These are phyloP conservation scores for Wickerhamiella shivajii DNA, from an alignment of 805 yeast genomes.

Conservation along the genomic window DNA sequence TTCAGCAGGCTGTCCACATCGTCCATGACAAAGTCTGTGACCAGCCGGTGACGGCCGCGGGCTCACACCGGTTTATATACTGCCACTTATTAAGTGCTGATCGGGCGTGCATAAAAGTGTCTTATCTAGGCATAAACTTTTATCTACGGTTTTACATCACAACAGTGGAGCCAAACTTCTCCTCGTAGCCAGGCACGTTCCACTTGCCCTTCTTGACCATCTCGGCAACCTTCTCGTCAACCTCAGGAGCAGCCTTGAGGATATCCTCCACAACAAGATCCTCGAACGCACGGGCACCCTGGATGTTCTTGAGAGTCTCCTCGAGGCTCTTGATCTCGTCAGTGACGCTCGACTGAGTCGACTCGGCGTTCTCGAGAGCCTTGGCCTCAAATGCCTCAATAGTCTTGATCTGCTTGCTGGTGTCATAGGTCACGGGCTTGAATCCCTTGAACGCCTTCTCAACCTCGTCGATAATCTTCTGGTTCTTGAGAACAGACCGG, in stretches of 20 bases:
- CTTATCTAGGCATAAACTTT: too few species aligned
- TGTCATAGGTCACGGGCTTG: constrained; percentile 75
- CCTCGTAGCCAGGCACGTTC: constrained; percentile 97
- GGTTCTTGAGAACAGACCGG: constrained; percentile 69
- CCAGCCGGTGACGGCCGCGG: too few species aligned
- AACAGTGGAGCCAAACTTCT: constrained; percentile 93
- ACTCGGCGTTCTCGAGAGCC: constrained; percentile 90
- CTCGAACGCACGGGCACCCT: constrained; percentile 94
- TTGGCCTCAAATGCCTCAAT: constrained; percentile 87
- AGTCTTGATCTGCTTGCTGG: constrained; percentile 77
- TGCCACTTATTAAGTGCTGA: too few species aligned
- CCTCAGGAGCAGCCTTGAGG: constrained; percentile 90
- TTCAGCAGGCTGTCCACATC: constrained; percentile 7
- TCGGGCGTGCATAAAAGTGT: too few species aligned
- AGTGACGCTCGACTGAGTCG: constrained; percentile 77
- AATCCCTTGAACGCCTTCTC: constrained; percentile 62
- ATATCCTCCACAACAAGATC: constrained; percentile 93
- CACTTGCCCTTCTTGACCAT: constrained; percentile 95
- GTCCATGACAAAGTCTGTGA: too few species aligned
- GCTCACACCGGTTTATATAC: too few species aligned
- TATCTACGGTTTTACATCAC: constrained; percentile 42
- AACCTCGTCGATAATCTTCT: constrained; percentile 61
- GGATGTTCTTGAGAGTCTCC: constrained; percentile 83
- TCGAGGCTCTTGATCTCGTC: constrained; percentile 76
- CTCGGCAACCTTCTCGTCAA: constrained; percentile 87